Evolutionary conservation across 140 eudicot species (phyloP).

Genomic region (Bidens hawaiensis): DNA sequence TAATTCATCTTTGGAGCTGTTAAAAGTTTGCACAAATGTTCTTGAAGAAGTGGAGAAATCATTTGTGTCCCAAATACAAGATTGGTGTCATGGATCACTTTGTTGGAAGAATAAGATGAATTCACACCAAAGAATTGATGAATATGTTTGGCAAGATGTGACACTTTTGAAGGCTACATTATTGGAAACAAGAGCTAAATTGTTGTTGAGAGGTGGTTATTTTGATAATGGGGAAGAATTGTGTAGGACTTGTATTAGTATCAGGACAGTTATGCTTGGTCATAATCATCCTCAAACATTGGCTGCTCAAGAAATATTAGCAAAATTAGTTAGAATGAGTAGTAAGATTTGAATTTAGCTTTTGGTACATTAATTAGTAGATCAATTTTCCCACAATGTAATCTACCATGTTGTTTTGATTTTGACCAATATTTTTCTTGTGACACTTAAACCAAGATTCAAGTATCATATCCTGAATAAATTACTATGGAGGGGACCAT

Average conservation of each 20-base stretch:
- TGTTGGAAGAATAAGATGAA: constrained; percentile 78
- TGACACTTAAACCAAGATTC: constrained; percentile 9
- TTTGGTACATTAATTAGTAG: constrained; percentile 10
- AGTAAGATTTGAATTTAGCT: constrained; percentile 42
- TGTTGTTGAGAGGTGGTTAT: constrained; percentile 74
- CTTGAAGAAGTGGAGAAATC: constrained; percentile 87
- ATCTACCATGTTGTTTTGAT: constrained; percentile 21
- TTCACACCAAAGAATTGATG: constrained; percentile 61
- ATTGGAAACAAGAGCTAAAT: constrained; percentile 71
- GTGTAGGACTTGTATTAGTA: constrained; percentile 84
- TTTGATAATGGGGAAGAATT: constrained; percentile 79
- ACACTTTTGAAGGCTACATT: constrained; percentile 75
- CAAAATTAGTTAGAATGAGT: constrained; percentile 64
- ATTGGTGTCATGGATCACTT: constrained; percentile 79
- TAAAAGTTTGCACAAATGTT: constrained; percentile 78
- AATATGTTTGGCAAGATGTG: constrained; percentile 89
- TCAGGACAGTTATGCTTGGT: constrained; percentile 90
- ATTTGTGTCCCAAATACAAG: constrained; percentile 76
- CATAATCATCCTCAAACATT: constrained; percentile 74
- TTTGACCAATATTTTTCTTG: constrained; percentile 12
- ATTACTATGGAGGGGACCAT: no score
- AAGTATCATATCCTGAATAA: neutral
- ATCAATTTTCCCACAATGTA: constrained; percentile 35
- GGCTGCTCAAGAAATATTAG: constrained; percentile 72
- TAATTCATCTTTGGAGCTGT: constrained; percentile 71